These are phyloP conservation scores for Ambrosia trifida DNA, from an alignment of 129 eudicot genomes.

Conservation along the genomic window DNA sequence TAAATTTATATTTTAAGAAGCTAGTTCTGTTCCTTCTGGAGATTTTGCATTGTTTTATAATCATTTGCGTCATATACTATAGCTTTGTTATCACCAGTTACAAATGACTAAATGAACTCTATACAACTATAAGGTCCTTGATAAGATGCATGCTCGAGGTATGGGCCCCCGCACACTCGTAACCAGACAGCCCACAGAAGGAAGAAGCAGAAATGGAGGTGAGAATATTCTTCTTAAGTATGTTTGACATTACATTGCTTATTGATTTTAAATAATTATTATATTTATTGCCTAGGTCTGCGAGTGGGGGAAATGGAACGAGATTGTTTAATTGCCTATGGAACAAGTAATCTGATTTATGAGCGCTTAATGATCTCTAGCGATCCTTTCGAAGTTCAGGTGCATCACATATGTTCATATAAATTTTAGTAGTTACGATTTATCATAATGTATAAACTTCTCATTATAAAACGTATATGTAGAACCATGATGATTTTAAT, in stretches of 20 bases:
- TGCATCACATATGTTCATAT: slow-evolving; percentile 21
- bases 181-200: slow-evolving; percentile 93
- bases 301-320: slow-evolving; percentile 99
- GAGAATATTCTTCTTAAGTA: background rate
- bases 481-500: background rate
- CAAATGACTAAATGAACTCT: slow-evolving; percentile 7
- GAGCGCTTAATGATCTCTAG: slow-evolving; percentile 89
- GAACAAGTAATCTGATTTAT: slow-evolving; percentile 71
- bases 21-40: background rate
- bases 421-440: background rate
- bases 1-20: background rate
- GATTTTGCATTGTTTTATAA: background rate
- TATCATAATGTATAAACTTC: background rate
- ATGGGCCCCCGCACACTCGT: slow-evolving; percentile 81
- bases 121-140: slow-evolving; percentile 57
- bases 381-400: slow-evolving; percentile 96
- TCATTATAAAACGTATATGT: background rate
- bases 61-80: background rate
- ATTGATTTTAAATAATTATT: slow-evolving; percentile 16
- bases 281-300: slow-evolving; percentile 47
- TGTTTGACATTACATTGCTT: background rate
- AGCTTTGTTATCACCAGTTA: slow-evolving; percentile 4
- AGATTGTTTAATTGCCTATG: slow-evolving; percentile 92
- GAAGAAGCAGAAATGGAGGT: slow-evolving; percentile 90
- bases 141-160: slow-evolving; percentile 95